Evolutionary conservation across 2,329 filamentous ascomycete genomes (phyloP).

Genomic region (Penicillium sp.): DNA sequence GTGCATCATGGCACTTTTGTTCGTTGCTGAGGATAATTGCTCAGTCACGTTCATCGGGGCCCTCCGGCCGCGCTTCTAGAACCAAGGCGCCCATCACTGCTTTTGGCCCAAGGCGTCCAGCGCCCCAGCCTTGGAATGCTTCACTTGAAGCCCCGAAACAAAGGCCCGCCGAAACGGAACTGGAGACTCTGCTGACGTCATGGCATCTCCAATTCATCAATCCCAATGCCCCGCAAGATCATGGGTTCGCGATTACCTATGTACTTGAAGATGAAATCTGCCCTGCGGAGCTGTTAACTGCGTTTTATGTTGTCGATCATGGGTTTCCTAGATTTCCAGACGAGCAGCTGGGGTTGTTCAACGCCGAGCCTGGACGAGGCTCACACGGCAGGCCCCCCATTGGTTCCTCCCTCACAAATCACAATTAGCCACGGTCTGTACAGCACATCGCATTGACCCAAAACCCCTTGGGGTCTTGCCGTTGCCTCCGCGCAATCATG

Average conservation of each 20-base stretch:
- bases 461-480: not conserved
- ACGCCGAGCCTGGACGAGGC: slow-evolving; percentile 2
- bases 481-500: not conserved
- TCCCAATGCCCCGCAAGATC: not conserved
- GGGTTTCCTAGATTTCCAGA: not conserved
- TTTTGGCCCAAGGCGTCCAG: slow-evolving; percentile 4
- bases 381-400: not conserved
- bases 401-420: not conserved
- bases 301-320: not conserved
- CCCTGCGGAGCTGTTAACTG: not conserved
- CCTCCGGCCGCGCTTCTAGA: not conserved
- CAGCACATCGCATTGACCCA: not conserved
- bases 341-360: not conserved
- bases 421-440: not conserved
- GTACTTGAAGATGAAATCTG: not conserved
- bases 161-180: not conserved
- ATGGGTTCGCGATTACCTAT: not conserved
- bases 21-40: not conserved
- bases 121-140: not conserved
- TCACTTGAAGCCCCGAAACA: not conserved
- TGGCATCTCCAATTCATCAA: not conserved
- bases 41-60: not conserved
- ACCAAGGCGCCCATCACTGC: not conserved
- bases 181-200: not conserved
- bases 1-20: not conserved